These are phyloP conservation scores for Nannizzia gypsea DNA, from an alignment of 2,329 filamentous ascomycete genomes.

Conservation along the genomic window DNA sequence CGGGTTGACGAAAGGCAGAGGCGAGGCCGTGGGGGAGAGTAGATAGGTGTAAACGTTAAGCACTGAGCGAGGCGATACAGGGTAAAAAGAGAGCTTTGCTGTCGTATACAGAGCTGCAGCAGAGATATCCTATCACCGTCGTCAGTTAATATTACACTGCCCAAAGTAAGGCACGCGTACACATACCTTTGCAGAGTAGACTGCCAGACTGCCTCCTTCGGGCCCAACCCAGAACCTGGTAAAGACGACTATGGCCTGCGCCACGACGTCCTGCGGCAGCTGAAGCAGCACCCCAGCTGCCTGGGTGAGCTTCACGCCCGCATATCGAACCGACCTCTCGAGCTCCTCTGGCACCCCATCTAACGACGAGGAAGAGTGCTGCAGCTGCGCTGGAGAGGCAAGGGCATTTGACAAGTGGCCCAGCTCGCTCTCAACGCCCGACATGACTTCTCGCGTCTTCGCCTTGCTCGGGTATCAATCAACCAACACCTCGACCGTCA, in stretches of 20 bases:
- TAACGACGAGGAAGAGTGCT: constrained; percentile 33
- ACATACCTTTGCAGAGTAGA: constrained; percentile 32
- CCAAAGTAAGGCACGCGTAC: background rate
- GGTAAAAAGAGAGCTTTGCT: constrained; percentile 67
- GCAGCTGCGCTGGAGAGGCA: constrained; percentile 34
- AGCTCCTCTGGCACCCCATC: constrained; percentile 33
- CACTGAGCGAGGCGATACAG: constrained; percentile 66
- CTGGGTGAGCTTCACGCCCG: constrained; percentile 35
- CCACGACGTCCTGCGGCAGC: constrained; percentile 73
- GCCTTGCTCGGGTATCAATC: background rate
- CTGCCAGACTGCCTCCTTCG: constrained; percentile 34
- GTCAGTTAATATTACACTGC: background rate
- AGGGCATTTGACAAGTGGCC: constrained; percentile 35
- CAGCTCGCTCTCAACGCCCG: constrained; percentile 11
- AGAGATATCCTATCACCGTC: constrained; percentile 54
- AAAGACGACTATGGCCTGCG: constrained; percentile 71
- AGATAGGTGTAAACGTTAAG: constrained; percentile 80
- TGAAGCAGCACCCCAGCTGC: constrained; percentile 56
- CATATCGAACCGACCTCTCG: constrained; percentile 35
- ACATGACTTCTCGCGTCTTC: background rate
- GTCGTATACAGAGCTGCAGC: constrained; percentile 70
- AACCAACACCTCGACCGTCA: background rate
- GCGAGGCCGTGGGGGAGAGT: constrained; percentile 46
- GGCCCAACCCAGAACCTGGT: constrained; percentile 63
- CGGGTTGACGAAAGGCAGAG: constrained; percentile 36